These are phyloP conservation scores for Apodospora peruviana DNA, from an alignment of 495 filamentous ascomycete species.

Conservation along the genomic window DNA sequence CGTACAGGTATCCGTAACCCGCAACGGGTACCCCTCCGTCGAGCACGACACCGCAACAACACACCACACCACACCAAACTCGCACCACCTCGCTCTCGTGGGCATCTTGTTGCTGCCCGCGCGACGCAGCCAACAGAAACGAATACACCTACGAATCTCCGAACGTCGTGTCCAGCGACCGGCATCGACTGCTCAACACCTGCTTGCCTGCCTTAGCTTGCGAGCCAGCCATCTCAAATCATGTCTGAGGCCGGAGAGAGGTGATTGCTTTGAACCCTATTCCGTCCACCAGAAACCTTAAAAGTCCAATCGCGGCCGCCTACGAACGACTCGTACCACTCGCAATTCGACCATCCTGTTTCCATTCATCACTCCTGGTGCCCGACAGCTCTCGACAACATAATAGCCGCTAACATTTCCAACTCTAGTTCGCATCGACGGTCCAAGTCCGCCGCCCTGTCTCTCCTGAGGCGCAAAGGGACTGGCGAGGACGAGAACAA, in stretches of 20 bases:
- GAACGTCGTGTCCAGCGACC: neutral
- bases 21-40: too few relatives aligned
- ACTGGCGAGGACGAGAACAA: constrained; percentile 38
- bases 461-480: constrained; percentile 42
- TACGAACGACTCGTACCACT: too few relatives aligned
- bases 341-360: neutral
- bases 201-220: neutral
- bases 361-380: too few relatives aligned
- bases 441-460: constrained; percentile 46
- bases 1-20: too few relatives aligned
- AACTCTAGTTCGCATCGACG: constrained; percentile 41
- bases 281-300: neutral
- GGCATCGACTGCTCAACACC: neutral
- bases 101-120: too few relatives aligned
- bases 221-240: neutral
- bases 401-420: constrained; percentile 10
- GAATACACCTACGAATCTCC: too few relatives aligned
- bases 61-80: too few relatives aligned
- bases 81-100: too few relatives aligned
- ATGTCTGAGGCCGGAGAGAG: constrained; percentile 43
- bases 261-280: constrained; percentile 20
- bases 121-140: too few relatives aligned
- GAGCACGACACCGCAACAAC: too few relatives aligned
- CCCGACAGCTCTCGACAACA: too few relatives aligned
- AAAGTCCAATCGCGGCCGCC: neutral